Base-by-base conservation (phyloP, 176 grass and related monocot species). In the Echinochloa phyllopogon region DNA sequence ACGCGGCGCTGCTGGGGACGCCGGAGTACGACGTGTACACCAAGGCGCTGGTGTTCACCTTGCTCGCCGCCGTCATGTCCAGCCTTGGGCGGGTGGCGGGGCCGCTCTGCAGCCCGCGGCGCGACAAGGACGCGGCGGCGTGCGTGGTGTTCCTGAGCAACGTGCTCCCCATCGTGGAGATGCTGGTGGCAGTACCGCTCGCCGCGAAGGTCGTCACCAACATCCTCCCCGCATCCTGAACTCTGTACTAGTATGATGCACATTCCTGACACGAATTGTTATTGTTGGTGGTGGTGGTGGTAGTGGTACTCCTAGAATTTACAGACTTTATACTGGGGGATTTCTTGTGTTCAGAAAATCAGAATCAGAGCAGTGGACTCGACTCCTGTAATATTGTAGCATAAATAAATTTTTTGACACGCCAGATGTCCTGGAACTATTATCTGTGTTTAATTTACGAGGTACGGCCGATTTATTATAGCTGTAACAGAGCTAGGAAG, bases 81-180 rank as follows among this genome's bases (percentile, higher is more conserved):
- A 86, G 76, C 84, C 48, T 86, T 15, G 43, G 29, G 7, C 66
- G 84, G 2, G 67, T 86, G 76, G 84, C 56, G 29, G 66, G 84
- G 43, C 76, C 76, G 21, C 84, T 80, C 76, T 64, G 76, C 84
- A 6, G 17, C 9, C 18, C 44, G 76, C 56, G 44, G n/a, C n/a
- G 56, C 5, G 76, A 64, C 76, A 80, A 86, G 84, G 21, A 71
- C 67, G 69, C 67, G 44, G 43, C 67, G 56, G 43, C 66, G 44
- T 86, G 66, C 67, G 76, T 86, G 6, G 56, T 24, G 52, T 73
- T 86, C 33, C 66, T 86, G 21, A 5, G 84, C 76, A 64, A 80
- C 76, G 33, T 86, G 33, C 66, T 86, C 9, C 84, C 84, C 56
- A 62, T 86, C 21, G 76, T 86, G 14, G 84, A 86, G 84, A 86